Percentiles rank a stretch among this genome's conserved stretches.
phyloP scores from a whole-genome alignment of 2,329 filamentous ascomycete genomes.

The Knoxdaviesia proteae region DNA sequence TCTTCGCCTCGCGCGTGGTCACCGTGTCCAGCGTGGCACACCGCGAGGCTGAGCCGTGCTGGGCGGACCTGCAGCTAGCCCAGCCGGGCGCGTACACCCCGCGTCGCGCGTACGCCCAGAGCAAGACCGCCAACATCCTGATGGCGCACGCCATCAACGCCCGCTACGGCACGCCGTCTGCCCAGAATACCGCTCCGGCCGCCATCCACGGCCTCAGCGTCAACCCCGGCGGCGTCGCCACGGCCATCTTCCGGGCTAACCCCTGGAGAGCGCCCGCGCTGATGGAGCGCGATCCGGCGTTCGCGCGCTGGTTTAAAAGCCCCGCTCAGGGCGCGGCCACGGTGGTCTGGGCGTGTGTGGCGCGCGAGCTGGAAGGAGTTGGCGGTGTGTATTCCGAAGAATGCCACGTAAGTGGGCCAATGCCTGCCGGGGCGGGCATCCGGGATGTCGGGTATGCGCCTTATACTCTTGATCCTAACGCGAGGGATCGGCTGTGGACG shows the following conservation, averaged over 20 bases:
- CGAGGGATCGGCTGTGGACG: no score
- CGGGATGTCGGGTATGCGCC: no score
- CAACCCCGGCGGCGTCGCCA: conserved; percentile 23
- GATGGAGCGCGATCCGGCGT: no score
- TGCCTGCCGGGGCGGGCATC: no score
- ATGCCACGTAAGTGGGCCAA: no score
- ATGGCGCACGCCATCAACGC: conserved; percentile 29
- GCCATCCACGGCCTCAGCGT: conserved; percentile 22
- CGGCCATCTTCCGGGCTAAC: not conserved
- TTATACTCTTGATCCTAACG: no score
- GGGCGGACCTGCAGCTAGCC: conserved; percentile 15
- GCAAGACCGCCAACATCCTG: conserved; percentile 29
- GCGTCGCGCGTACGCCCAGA: conserved; percentile 21
- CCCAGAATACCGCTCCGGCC: not conserved
- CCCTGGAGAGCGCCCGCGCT: no score
- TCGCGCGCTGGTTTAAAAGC: no score
- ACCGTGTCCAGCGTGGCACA: conserved; percentile 22
- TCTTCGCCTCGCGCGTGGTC: conserved; percentile 24
- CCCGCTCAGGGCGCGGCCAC: no score
- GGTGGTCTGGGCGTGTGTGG: no score
- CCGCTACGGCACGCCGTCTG: conserved; percentile 15
- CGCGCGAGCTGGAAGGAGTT: no score
- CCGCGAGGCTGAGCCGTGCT: conserved; percentile 12
- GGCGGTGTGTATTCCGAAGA: no score
- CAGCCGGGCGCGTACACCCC: conserved; percentile 12